These are phyloP conservation scores for Boletus patriciae DNA, from an alignment of 768 basidiomycete species.

Conservation along the genomic window DNA sequence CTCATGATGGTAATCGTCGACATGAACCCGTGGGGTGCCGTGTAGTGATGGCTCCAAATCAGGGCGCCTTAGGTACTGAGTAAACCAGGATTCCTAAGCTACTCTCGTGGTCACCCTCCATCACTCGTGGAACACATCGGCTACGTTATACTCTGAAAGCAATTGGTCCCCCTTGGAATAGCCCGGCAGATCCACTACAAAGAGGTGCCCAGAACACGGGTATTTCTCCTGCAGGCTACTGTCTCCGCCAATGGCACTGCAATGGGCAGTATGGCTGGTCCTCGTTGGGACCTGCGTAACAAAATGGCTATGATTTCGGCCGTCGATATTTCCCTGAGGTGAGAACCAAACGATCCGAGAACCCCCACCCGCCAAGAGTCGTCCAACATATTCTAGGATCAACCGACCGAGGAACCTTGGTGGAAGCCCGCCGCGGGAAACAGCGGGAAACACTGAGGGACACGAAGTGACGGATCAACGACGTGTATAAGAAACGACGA, in stretches of 20 bases:
- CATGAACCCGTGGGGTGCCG: neutral
- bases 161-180: slow-evolving; percentile 25
- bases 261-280: slow-evolving; percentile 64
- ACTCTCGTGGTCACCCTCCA: neutral
- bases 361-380: slow-evolving; percentile 54
- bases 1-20: slow-evolving; percentile 9
- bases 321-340: slow-evolving; percentile 3
- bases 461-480: no score
- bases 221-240: slow-evolving; percentile 35
- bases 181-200: slow-evolving; percentile 32
- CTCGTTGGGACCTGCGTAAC: slow-evolving; percentile 49
- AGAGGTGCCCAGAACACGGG: slow-evolving; percentile 38
- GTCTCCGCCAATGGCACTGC: slow-evolving; percentile 58
- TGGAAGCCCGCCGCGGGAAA: no score
- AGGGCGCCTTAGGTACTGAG: neutral
- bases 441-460: no score
- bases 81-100: neutral
- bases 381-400: neutral
- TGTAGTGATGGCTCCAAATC: neutral
- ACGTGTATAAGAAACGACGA: no score
- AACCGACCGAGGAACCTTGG: slow-evolving; percentile 39
- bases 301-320: neutral
- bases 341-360: slow-evolving; percentile 58
- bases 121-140: neutral
- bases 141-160: slow-evolving; percentile 23